phyloP scores from a whole-genome alignment of 2,329 filamentous ascomycete genomes.

The Escovopsis weberi region DNA sequence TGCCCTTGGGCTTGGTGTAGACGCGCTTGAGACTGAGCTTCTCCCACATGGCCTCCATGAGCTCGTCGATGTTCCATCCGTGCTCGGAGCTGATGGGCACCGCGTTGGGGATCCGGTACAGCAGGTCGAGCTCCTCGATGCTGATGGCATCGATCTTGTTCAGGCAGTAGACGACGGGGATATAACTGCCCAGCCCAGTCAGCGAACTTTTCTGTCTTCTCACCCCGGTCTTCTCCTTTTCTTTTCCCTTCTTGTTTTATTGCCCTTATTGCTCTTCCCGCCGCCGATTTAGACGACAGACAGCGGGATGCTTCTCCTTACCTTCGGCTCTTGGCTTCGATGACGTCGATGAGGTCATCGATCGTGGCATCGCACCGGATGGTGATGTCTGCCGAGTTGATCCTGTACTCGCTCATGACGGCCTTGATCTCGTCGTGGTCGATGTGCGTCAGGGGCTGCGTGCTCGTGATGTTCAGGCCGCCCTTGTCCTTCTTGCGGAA shows the following conservation, averaged over 20 bases:
- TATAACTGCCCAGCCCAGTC: slow-evolving; percentile 49
- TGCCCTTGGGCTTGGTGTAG: slow-evolving; percentile 97
- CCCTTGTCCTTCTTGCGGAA: slow-evolving; percentile 99
- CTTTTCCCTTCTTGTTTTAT: background rate
- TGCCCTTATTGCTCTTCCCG: no score
- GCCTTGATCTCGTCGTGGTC: slow-evolving; percentile 94
- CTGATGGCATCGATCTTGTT: slow-evolving; percentile 99
- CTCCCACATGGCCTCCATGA: slow-evolving; percentile 98
- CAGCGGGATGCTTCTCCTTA: slow-evolving; percentile 10
- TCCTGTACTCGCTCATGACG: slow-evolving; percentile 93
- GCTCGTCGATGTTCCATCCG: slow-evolving; percentile 95
- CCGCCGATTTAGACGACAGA: background rate
- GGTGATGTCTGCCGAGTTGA: slow-evolving; percentile 90
- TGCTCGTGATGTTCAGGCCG: slow-evolving; percentile 90
- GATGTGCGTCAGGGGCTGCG: slow-evolving; percentile 81
- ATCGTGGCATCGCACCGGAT: slow-evolving; percentile 96
- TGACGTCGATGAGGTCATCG: slow-evolving; percentile 89
- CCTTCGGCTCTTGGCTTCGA: slow-evolving; percentile 77
- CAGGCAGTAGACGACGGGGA: slow-evolving; percentile 95
- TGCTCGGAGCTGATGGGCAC: slow-evolving; percentile 95
- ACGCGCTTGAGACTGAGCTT: slow-evolving; percentile 82
- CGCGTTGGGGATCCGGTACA: slow-evolving; percentile 93
- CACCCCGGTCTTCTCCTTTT: no score
- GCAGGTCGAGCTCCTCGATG: slow-evolving; percentile 89
- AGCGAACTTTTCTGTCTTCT: background rate